These are phyloP conservation scores for Acaromyces ingoldii DNA, from an alignment of 1,284 basidiomycete genomes.

Conservation along the genomic window DNA sequence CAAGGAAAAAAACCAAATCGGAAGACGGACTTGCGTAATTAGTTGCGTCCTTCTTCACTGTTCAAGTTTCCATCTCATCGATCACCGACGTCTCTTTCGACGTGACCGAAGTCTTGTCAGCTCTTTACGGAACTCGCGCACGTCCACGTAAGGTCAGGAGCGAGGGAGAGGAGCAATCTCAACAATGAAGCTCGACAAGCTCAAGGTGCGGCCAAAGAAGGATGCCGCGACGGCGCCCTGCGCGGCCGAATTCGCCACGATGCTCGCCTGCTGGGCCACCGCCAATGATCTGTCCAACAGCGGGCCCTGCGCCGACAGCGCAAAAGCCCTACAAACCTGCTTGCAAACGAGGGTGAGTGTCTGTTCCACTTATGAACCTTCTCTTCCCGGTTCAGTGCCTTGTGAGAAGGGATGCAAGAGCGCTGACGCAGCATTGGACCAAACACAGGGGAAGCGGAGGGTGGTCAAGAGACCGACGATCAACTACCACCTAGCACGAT, in stretches of 20 bases:
- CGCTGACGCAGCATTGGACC: neutral
- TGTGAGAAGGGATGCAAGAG: neutral
- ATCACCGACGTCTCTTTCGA: too few relatives aligned
- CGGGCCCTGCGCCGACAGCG: slow-evolving; percentile 62
- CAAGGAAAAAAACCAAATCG: too few relatives aligned
- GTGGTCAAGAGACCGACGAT: slow-evolving; percentile 41
- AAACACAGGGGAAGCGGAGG: slow-evolving; percentile 17
- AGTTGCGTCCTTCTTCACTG: too few relatives aligned
- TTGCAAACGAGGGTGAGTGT: slow-evolving; percentile 74
- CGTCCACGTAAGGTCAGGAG: too few relatives aligned
- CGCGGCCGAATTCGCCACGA: slow-evolving; percentile 68
- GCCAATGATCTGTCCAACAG: slow-evolving; percentile 65
- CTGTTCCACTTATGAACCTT: neutral
- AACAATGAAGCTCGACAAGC: slow-evolving; percentile 46
- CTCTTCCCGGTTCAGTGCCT: neutral
- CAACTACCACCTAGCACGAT: slow-evolving; percentile 49
- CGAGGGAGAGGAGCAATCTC: too few relatives aligned
- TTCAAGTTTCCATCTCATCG: too few relatives aligned
- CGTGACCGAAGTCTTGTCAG: too few relatives aligned
- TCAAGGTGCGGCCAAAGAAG: slow-evolving; percentile 60
- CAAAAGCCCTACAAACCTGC: slow-evolving; percentile 70
- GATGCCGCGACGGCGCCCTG: slow-evolving; percentile 65
- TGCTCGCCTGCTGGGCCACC: slow-evolving; percentile 90
- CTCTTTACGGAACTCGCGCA: too few relatives aligned
- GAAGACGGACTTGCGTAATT: too few relatives aligned